Evolutionary conservation across 2,329 filamentous ascomycete genomes (phyloP), one percentile per base, ranked within the genome.

Genomic region (Microdochium trichocladiopsis): DNA sequence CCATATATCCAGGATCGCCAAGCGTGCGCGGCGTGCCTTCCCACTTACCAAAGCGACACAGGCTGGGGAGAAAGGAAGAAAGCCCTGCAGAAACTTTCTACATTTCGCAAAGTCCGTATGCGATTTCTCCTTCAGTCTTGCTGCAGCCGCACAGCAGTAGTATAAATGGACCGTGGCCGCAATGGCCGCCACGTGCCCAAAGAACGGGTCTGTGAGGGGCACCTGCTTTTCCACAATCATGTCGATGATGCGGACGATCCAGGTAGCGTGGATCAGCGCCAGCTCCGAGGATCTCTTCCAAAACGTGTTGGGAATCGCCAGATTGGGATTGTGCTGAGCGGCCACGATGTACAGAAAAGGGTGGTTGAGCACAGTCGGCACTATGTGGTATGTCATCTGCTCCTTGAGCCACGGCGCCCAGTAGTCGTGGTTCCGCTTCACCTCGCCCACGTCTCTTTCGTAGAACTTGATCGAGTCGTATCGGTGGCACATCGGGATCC

Each of bases 391-490:
- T 1, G 72, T 77, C 56, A 79, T 77, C 56, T 79, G 76, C 50
- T 77, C 66, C 58, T 76, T 77, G 18, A 79, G 59, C 76, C 76
- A 79, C 0, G 76, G 72, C 0, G 69, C 69, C 74, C 75, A 79
- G 58, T 79, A 79, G 51, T 72, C 70, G 2, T 71, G 66, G 50
- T 75, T 72, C 11, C 65, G 55, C 52, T 66, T 66, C 11, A 79
- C 51, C 48, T 78, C 76, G 3, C 76, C 71, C 0, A 71, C 60
- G 25, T 71, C 71, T 33, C 75, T 73, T 53, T 78, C 71, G 47
- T 76, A 78, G 47, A 79, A 79, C 50, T 75, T 76, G 55, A 76
- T 75, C 1, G 72, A 72, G 60, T 79, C 75, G 54, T 78, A 79
- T 11, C 76, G 71, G 57, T 78, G 76, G 51, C 73, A 77, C 55